Percentiles rank a stretch among this genome's conserved stretches.
Conservation (phyloP, 768 basidiomycete species). For the Boletus subcaerulescens region DNA sequence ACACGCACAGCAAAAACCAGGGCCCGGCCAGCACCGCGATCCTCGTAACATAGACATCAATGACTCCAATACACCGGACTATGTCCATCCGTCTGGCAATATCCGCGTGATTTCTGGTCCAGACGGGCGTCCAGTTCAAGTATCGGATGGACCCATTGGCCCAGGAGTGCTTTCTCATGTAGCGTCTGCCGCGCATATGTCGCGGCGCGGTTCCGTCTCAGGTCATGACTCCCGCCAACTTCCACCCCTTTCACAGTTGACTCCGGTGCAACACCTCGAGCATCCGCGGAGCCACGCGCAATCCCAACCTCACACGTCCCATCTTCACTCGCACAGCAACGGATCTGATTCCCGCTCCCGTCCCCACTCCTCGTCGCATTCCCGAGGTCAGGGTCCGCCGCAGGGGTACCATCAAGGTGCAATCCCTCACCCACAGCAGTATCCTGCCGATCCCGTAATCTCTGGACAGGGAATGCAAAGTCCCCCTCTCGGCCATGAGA, state of each 20-base stretch:
- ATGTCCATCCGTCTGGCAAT: conserved; percentile 46
- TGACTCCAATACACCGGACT: conserved; percentile 50
- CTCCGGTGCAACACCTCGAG: conserved; percentile 41
- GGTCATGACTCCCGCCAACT: conserved; percentile 49
- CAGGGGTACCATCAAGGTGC: conserved; percentile 36
- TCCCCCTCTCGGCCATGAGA: conserved; percentile 44
- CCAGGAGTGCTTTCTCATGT: conserved; percentile 40
- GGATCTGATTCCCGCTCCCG: conserved; percentile 45
- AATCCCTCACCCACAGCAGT: conserved; percentile 42
- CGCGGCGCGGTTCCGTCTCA: conserved; percentile 41
- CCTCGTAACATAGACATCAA: conserved; percentile 43
- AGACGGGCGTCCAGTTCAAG: conserved; percentile 49
- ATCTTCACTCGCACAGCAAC: conserved; percentile 40
- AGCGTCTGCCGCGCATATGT: conserved; percentile 38
- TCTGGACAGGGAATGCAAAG: conserved; percentile 48
- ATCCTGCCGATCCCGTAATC: conserved; percentile 43
- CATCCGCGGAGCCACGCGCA: conserved; percentile 34
- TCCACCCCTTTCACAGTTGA: conserved; percentile 46
- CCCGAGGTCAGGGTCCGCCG: conserved; percentile 41
- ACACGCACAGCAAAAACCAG: conserved; percentile 22
- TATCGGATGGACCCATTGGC: conserved; percentile 49
- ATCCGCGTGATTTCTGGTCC: conserved; percentile 44
- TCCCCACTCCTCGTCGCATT: conserved; percentile 51
- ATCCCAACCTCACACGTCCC: conserved; percentile 39
- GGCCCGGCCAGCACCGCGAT: conserved; percentile 31